Evolutionary conservation across 768 basidiomycete genomes (phyloP).

Genomic region (Obba rivulosa): DNA sequence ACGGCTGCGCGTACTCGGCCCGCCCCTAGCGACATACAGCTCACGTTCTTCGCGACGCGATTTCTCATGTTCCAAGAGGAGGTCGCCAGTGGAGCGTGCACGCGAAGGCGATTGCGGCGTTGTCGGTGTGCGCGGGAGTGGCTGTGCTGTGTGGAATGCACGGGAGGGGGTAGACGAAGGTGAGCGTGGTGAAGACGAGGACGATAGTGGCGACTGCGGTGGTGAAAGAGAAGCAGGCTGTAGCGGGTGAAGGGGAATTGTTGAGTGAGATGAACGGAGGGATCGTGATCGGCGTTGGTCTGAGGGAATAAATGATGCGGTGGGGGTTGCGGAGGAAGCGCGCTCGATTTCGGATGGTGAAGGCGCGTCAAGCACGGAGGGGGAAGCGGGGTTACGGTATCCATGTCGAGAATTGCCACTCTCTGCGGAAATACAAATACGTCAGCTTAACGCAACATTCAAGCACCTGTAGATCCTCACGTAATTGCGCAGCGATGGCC

Average conservation of each 20-base stretch:
- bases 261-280: constrained; percentile 21
- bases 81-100: constrained; percentile 51
- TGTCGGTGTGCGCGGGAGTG: constrained; percentile 26
- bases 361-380: constrained; percentile 42
- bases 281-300: constrained; percentile 19
- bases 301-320: constrained; percentile 36
- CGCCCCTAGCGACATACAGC: constrained; percentile 1
- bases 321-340: constrained; percentile 48
- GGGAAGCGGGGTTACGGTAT: constrained; percentile 70
- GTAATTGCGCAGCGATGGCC: constrained; percentile 6
- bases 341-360: constrained; percentile 46
- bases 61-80: constrained; percentile 35
- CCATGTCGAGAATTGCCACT: constrained; percentile 20
- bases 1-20: constrained; percentile 1
- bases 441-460: background rate
- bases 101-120: constrained; percentile 44
- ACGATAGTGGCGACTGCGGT: constrained; percentile 23
- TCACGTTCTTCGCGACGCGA: constrained; percentile 17
- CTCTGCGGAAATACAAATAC: constrained; percentile 14
- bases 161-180: background rate
- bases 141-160: background rate
- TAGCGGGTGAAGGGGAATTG: constrained; percentile 11
- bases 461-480: constrained; percentile 26
- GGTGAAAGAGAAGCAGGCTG: constrained; percentile 10
- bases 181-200: background rate